These are phyloP conservation scores for Boechera stricta DNA, from an alignment of 345 rosid species.

Conservation along the genomic window DNA sequence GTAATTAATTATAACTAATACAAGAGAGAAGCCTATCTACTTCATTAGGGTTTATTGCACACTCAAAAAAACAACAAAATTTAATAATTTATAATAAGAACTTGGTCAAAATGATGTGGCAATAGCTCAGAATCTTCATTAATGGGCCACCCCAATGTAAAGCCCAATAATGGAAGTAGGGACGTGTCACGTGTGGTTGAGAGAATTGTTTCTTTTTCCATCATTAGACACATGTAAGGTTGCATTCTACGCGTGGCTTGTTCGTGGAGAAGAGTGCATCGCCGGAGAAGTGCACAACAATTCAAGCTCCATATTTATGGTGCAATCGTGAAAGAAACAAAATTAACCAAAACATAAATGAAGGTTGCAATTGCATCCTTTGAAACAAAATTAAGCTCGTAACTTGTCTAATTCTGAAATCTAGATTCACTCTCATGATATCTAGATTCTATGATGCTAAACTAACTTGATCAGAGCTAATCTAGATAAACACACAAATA, in stretches of 20 bases:
- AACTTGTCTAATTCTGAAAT: too few relatives aligned
- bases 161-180: not conserved
- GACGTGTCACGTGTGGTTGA: not conserved
- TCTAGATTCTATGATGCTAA: too few relatives aligned
- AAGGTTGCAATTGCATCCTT: not conserved
- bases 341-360: not conserved
- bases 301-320: not conserved
- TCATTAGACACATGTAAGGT: not conserved
- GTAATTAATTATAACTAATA: too few relatives aligned
- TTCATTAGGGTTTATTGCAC: too few relatives aligned
- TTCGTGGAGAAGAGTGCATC: not conserved
- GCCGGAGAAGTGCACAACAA: not conserved
- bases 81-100: too few relatives aligned
- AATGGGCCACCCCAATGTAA: not conserved
- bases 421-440: too few relatives aligned
- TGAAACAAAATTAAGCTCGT: too few relatives aligned
- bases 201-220: not conserved
- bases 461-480: too few relatives aligned
- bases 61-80: too few relatives aligned
- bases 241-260: not conserved
- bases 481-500: too few relatives aligned
- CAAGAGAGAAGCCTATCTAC: too few relatives aligned
- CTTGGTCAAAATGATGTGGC: not conserved
- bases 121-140: not conserved
- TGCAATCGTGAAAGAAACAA: not conserved